phyloP scores from a whole-genome alignment of 352 stramenopile species.

The Plasmopara halstedii region DNA sequence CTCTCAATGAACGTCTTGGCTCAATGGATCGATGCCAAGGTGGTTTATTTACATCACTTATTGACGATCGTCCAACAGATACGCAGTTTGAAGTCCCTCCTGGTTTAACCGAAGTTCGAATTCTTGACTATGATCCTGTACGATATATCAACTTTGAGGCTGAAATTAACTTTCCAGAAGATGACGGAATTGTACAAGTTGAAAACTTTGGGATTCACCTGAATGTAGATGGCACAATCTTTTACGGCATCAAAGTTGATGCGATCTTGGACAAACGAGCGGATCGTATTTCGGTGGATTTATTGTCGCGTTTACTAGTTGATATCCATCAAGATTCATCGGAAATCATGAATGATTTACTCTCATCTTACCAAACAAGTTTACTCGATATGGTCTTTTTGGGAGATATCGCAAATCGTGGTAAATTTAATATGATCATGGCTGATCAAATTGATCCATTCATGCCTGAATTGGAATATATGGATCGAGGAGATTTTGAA shows the following conservation, averaged over 20 bases:
- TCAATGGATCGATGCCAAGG: conserved; percentile 92
- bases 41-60: conserved; percentile 89
- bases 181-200: conserved; percentile 90
- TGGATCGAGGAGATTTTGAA: conserved; percentile 95
- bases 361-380: conserved; percentile 90
- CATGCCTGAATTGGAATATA: conserved; percentile 94
- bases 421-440: conserved; percentile 97
- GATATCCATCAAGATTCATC: conserved; percentile 55
- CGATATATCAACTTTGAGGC: conserved; percentile 97
- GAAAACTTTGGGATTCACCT: conserved; percentile 91
- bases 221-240: conserved; percentile 59
- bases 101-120: conserved; percentile 89
- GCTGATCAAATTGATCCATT: conserved; percentile 95
- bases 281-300: conserved; percentile 93
- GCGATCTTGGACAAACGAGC: conserved; percentile 92
- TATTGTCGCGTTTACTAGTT: conserved; percentile 89
- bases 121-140: conserved; percentile 94
- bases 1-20: conserved; percentile 93
- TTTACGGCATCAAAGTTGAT: conserved; percentile 84
- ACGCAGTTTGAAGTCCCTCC: conserved; percentile 81
- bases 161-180: conserved; percentile 92
- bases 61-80: conserved; percentile 73
- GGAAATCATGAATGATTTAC: conserved; percentile 83
- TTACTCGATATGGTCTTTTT: conserved; percentile 93
- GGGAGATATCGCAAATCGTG: conserved; percentile 85